Base-by-base conservation (phyloP, 805 yeast genomes). In the Debaryomyces hansenii region DNA sequence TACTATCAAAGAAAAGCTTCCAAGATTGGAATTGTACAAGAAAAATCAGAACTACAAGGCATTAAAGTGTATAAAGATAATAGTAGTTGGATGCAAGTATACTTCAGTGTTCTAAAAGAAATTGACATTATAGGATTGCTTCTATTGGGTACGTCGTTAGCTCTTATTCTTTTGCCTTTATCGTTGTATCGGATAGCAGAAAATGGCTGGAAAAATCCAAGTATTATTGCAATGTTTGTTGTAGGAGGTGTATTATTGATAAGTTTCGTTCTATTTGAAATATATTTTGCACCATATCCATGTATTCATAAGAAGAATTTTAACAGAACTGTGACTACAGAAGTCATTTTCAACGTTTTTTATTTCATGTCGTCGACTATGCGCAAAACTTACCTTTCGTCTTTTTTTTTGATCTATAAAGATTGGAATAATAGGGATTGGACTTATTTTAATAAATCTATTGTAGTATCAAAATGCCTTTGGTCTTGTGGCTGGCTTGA, bases 161-260 rank as follows among this genome's bases (percentile, higher is more conserved):
- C 70, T 28, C 52, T 72, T 16, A 56, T 72, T 27, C 52, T 72
- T 39, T 59, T 72, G 28, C 78, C 77, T 24, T 64, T 68, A 43
- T 68, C 74, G 2, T 53, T 72, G 5, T 59, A 64, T 44, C 31
- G 60, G 0, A 44, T 59, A 37, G 75, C 74, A 15, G 48, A 54
- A 20, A 58, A 62, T 35, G 63, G 62, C 4, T 73, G 70, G 70
- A 52, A 49, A n/a, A 67, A 67, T 47, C 74, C 74, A 14, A 63
- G 67, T 41, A 58, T 75, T 56, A 74, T 75, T 48, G 78, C 71
- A 24, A 70, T 74, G 78, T 51, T 72, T 20, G 62, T 69, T 38
- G 62, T 71, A 48, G 78, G 78, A 49, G 64, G 67, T 35, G 47
- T 64, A 3, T 45, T 72, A 6, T 55, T 74, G 45, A 60, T 70